Conservation (phyloP, 2,329 filamentous ascomycete species). For the Colletotrichum lindemuthianum region DNA sequence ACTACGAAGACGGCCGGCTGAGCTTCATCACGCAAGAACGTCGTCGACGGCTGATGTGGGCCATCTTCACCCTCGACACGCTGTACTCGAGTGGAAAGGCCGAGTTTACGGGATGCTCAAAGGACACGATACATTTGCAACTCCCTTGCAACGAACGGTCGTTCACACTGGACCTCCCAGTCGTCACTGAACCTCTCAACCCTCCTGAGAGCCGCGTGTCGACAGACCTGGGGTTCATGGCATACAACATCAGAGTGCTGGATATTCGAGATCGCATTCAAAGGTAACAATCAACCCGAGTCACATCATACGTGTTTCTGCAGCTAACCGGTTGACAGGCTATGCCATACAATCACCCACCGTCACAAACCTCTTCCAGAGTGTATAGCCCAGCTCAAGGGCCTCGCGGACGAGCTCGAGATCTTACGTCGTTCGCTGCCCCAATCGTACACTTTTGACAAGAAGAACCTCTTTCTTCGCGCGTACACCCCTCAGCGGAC, state of each 20-base stretch:
- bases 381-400: slow-evolving; percentile 14
- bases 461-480: slow-evolving; percentile 37
- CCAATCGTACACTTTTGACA: slow-evolving; percentile 32
- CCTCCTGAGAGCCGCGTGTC: not conserved
- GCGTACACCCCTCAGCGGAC: slow-evolving; percentile 39
- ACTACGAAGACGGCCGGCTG: slow-evolving; percentile 36
- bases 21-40: slow-evolving; percentile 37
- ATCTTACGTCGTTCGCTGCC: slow-evolving; percentile 31
- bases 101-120: slow-evolving; percentile 26
- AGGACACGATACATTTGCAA: slow-evolving; percentile 26
- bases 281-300: not conserved
- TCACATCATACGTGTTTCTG: not conserved
- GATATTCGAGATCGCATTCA: slow-evolving; percentile 32
- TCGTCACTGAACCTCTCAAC: slow-evolving; percentile 20
- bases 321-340: not conserved
- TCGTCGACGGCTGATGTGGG: slow-evolving; percentile 39
- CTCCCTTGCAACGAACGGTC: slow-evolving; percentile 27
- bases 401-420: slow-evolving; percentile 30
- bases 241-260: slow-evolving; percentile 23
- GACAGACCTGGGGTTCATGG: slow-evolving; percentile 21
- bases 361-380: slow-evolving; percentile 33
- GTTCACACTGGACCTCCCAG: slow-evolving; percentile 25
- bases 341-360: slow-evolving; percentile 39
- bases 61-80: slow-evolving; percentile 35
- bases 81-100: slow-evolving; percentile 26